Evolutionary conservation across 2,329 filamentous ascomycete genomes (phyloP).

Genomic region (Pseudogymnoascus pannorum): DNA sequence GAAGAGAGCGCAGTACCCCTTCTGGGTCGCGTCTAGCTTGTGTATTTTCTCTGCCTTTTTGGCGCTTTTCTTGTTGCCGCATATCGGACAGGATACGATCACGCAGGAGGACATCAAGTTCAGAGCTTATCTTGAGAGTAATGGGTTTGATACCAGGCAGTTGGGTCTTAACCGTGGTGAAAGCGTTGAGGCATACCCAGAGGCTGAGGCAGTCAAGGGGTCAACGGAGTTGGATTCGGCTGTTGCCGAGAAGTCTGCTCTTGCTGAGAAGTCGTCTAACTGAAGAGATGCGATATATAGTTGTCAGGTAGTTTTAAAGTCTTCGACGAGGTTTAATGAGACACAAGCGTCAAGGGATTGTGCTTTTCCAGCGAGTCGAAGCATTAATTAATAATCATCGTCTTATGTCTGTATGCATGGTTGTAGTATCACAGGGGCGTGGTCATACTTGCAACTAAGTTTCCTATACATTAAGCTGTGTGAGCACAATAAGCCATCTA

Average conservation of each 20-base stretch:
- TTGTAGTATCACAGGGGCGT: too few species aligned
- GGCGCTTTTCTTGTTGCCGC: constrained; percentile 61
- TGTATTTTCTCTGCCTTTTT: constrained; percentile 68
- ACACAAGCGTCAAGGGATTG: not conserved
- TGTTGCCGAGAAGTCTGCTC: not conserved
- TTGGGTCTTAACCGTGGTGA: constrained; percentile 36
- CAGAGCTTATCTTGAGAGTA: constrained; percentile 59
- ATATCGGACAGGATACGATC: constrained; percentile 82
- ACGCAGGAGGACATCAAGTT: constrained; percentile 69
- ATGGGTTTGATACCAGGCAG: constrained; percentile 68
- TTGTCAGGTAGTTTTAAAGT: not conserved
- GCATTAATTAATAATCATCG: constrained; percentile 2
- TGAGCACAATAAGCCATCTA: not conserved
- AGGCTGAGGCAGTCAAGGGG: not conserved
- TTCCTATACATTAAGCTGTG: not conserved
- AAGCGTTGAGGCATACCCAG: constrained; percentile 6
- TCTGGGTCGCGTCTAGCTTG: constrained; percentile 73
- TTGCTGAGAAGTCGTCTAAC: not conserved
- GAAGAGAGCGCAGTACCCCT: constrained; percentile 76
- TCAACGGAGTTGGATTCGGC: not conserved
- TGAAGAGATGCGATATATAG: not conserved
- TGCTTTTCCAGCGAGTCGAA: not conserved
- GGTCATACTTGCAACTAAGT: not conserved
- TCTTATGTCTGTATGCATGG: too few species aligned
- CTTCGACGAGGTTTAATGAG: not conserved